These are phyloP conservation scores for Panus rudis DNA, from an alignment of 768 basidiomycete genomes.

Conservation along the genomic window DNA sequence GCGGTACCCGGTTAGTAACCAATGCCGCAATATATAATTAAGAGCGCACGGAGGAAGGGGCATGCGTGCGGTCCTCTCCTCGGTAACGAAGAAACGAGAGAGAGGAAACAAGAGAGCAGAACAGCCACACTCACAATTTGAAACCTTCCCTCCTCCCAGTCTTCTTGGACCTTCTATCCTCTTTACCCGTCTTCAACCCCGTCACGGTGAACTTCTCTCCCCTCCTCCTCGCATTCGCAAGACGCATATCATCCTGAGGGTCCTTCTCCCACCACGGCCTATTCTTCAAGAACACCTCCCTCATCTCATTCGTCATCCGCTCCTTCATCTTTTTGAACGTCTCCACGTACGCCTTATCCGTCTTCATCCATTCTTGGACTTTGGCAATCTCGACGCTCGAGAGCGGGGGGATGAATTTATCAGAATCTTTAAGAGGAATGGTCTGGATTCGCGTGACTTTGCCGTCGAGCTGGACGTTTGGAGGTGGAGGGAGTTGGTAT, in stretches of 20 bases:
- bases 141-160: constrained; percentile 59
- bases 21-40: not conserved
- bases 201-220: constrained; percentile 32
- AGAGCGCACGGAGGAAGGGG: not conserved
- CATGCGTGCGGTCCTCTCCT: not conserved
- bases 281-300: constrained; percentile 35
- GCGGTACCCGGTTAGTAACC: not conserved
- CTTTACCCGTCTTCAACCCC: constrained; percentile 26
- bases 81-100: not conserved
- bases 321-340: constrained; percentile 42
- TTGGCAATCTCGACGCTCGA: constrained; percentile 40
- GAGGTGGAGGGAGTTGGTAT: constrained; percentile 36
- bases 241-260: constrained; percentile 26
- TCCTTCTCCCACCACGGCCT: constrained; percentile 63
- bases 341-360: constrained; percentile 53
- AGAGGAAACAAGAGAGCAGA: constrained; percentile 8
- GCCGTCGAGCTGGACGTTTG: constrained; percentile 43
- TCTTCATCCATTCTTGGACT: constrained; percentile 57
- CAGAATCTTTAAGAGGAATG: constrained; percentile 53
- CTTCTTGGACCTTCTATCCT: constrained; percentile 40
- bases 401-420: constrained; percentile 48
- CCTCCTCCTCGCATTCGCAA: constrained; percentile 29
- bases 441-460: constrained; percentile 52
- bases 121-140: constrained; percentile 55
- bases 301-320: constrained; percentile 45